Evolutionary conservation across 2,329 filamentous ascomycete species (phyloP).

Genomic region (Aspergillus texensis): DNA sequence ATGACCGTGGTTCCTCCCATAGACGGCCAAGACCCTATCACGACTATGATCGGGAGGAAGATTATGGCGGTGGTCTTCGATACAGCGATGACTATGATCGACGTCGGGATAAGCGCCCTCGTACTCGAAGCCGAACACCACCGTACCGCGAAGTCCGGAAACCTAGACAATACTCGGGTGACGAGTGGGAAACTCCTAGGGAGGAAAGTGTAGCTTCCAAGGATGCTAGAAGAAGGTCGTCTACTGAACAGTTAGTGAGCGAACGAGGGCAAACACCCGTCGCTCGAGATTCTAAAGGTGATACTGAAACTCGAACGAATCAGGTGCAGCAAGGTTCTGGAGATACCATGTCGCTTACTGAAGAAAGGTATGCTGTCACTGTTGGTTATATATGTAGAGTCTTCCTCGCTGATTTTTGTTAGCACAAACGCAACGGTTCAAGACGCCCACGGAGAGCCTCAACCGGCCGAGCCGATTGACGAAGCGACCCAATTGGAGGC

Average conservation of each 20-base stretch:
- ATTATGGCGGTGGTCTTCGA: constrained; percentile 42
- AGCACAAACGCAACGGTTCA: constrained; percentile 23
- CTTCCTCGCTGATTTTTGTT: constrained; percentile 16
- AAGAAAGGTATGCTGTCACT: constrained; percentile 44
- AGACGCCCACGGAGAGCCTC: constrained; percentile 29
- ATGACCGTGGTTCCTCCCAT: constrained; percentile 45
- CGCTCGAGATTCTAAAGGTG: constrained; percentile 61
- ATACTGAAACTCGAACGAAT: constrained; percentile 70
- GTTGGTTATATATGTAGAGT: background rate
- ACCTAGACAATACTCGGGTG: constrained; percentile 40
- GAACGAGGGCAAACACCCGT: constrained; percentile 63
- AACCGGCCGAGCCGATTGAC: constrained; percentile 66
- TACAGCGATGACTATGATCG: constrained; percentile 55
- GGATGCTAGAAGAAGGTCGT: constrained; percentile 51
- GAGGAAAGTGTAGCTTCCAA: constrained; percentile 30
- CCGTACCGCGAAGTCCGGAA: constrained; percentile 45
- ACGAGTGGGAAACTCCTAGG: constrained; percentile 34
- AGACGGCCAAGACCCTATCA: constrained; percentile 49
- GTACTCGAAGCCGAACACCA: constrained; percentile 56
- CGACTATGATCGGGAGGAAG: constrained; percentile 54
- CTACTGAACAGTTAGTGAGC: constrained; percentile 64
- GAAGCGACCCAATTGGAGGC: constrained; percentile 84
- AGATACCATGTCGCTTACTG: constrained; percentile 33
- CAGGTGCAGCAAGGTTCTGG: constrained; percentile 56
- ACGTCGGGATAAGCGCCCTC: constrained; percentile 57